Conservation (phyloP, 1,284 basidiomycete genomes). For the Trametes hirsuta region DNA sequence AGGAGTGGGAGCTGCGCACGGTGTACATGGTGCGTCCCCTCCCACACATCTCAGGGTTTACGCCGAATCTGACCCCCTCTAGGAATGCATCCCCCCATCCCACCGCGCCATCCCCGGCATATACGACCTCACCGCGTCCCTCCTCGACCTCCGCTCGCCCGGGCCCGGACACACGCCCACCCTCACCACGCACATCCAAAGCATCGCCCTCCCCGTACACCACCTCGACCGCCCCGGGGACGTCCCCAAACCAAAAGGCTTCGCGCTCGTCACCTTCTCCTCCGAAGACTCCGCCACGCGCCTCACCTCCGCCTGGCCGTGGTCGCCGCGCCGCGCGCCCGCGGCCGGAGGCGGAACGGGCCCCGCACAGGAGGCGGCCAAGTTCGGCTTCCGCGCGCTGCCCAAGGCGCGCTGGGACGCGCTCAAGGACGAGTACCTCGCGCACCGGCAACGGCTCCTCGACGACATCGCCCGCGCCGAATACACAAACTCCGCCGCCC, state of each 20-base stretch:
- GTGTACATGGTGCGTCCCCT: conserved; percentile 61
- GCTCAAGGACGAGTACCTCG: conserved; percentile 66
- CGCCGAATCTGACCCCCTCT: not conserved
- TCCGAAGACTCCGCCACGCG: conserved; percentile 41
- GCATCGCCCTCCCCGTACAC: conserved; percentile 58
- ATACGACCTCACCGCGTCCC: conserved; percentile 43
- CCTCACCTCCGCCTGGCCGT: conserved; percentile 60
- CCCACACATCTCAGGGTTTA: not conserved
- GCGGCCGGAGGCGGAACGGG: not conserved
- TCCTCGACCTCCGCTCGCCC: conserved; percentile 38
- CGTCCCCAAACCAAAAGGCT: conserved; percentile 66
- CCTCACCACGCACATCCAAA: conserved; percentile 44
- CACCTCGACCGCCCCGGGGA: conserved; percentile 58
- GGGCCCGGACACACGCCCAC: not conserved
- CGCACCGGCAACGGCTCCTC: conserved; percentile 55
- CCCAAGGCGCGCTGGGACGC: conserved; percentile 62
- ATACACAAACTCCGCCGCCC: not conserved
- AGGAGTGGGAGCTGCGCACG: conserved; percentile 63
- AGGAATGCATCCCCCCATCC: conserved; percentile 73
- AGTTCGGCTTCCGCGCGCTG: conserved; percentile 61
- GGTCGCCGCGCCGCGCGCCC: conserved; percentile 41
- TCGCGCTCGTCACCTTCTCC: conserved; percentile 65
- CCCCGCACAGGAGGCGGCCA: conserved; percentile 45
- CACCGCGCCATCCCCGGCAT: conserved; percentile 53
- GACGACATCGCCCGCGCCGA: conserved; percentile 40